A percentile compares a stretch with the other conserved stretches of the same genome.
Conservation (phyloP, 192 early-diverging fungal species). For the Coemansia nantahalensis region DNA sequence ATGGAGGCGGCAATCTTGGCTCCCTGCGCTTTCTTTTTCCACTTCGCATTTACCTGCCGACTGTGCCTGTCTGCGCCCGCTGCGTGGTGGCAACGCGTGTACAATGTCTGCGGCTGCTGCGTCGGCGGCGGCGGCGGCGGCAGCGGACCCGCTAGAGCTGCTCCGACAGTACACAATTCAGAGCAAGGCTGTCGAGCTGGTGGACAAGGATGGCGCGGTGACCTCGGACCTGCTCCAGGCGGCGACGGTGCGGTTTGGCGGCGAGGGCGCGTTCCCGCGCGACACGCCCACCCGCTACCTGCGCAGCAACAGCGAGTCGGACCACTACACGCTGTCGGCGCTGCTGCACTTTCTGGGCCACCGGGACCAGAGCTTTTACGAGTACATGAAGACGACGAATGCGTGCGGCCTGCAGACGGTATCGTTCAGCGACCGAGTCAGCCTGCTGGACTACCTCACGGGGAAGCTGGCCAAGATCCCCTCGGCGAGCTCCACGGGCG, state of each 20-base stretch:
- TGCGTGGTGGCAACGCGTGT: no score
- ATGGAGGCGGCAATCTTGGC: no score
- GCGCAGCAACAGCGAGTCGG: constrained; percentile 56
- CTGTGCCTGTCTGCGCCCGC: no score
- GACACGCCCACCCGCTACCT: constrained; percentile 57
- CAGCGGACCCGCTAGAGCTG: constrained; percentile 55
- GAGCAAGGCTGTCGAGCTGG: constrained; percentile 54
- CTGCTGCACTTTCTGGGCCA: constrained; percentile 70
- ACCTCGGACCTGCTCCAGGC: constrained; percentile 50
- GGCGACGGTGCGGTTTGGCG: constrained; percentile 56
- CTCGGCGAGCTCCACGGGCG: not conserved
- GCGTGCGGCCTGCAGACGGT: constrained; percentile 62
- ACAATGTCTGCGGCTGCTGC: no score
- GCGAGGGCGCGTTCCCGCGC: constrained; percentile 59
- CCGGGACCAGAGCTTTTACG: constrained; percentile 61
- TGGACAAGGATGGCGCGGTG: constrained; percentile 43
- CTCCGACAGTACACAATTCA: constrained; percentile 61
- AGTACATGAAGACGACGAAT: constrained; percentile 67
- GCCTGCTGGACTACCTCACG: constrained; percentile 72
- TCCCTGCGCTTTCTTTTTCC: no score
- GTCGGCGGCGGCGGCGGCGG: not conserved
- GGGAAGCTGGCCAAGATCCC: constrained; percentile 49
- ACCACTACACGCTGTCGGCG: constrained; percentile 68
- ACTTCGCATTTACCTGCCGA: no score
- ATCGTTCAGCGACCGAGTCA: constrained; percentile 69